Percentiles rank a stretch among this genome's conserved stretches.
phyloP scores from a whole-genome alignment of 2,329 filamentous ascomycete genomes.

The Apiospora kogelbergensis region DNA sequence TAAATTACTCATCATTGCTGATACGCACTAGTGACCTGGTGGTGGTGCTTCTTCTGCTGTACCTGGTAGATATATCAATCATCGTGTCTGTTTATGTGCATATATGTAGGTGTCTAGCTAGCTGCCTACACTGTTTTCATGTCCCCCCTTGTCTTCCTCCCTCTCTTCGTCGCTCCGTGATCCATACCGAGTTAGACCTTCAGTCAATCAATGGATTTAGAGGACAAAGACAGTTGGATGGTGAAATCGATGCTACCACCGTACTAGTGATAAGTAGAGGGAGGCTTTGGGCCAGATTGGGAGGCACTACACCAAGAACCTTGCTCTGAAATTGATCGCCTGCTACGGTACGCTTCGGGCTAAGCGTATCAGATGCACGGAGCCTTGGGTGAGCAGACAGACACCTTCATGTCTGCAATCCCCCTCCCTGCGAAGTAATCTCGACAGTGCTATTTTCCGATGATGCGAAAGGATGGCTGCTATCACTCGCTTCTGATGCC shows the following conservation, averaged over 20 bases:
- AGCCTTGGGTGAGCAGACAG: neutral
- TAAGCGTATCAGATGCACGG: neutral
- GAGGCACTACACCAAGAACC: neutral
- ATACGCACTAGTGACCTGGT: neutral
- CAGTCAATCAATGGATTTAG: too few relatives aligned
- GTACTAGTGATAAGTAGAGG: neutral
- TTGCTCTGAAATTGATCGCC: slow-evolving; percentile 5
- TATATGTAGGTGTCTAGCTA: too few relatives aligned
- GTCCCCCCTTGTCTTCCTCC: too few relatives aligned
- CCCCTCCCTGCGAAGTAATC: neutral
- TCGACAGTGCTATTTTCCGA: neutral
- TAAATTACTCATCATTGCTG: slow-evolving; percentile 4
- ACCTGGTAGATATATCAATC: too few relatives aligned
- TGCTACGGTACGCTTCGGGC: neutral
- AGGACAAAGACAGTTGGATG: neutral
- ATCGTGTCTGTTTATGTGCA: neutral
- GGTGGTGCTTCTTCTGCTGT: neutral
- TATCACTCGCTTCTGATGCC: neutral
- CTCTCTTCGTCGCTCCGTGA: too few relatives aligned
- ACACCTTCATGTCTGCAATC: neutral
- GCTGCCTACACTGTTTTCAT: neutral
- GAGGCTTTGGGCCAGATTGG: slow-evolving; percentile 4
- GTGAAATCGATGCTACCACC: neutral
- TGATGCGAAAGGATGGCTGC: neutral
- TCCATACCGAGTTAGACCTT: too few relatives aligned